A percentile compares a stretch with the other conserved stretches of the same genome.
These are phyloP conservation scores for Volvariella volvacea DNA, from an alignment of 1,284 basidiomycete species.

Conservation along the genomic window DNA sequence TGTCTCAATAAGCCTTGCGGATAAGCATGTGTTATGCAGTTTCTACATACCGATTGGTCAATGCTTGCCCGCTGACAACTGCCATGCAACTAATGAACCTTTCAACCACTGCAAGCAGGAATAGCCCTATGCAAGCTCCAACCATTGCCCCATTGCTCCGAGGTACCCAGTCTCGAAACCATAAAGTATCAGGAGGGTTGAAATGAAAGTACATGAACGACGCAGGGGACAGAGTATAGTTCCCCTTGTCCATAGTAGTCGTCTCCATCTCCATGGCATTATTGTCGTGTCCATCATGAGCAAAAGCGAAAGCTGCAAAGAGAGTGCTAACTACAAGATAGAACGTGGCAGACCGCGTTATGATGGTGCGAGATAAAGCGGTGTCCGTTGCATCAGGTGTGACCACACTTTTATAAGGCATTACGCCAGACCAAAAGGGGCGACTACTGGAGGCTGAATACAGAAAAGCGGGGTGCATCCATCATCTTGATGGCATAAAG, in stretches of 20 bases:
- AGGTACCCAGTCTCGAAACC: conserved; percentile 23
- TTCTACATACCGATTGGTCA: conserved; percentile 13
- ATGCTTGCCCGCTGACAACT: conserved; percentile 39
- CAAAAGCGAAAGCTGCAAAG: neutral
- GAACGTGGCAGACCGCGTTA: too few species aligned
- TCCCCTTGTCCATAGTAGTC: too few species aligned
- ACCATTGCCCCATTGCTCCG: conserved; percentile 15
- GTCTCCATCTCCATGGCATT: conserved; percentile 22
- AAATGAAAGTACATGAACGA: conserved; percentile 20
- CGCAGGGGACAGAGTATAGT: conserved; percentile 13
- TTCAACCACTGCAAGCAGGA: conserved; percentile 59
- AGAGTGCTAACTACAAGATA: too few species aligned
- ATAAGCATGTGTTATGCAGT: too few species aligned
- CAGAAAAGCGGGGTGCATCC: too few species aligned
- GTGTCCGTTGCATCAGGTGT: too few species aligned
- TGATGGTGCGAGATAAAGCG: too few species aligned
- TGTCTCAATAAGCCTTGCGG: too few species aligned
- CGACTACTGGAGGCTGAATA: too few species aligned
- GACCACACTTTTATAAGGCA: too few species aligned
- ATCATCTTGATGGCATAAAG: too few species aligned
- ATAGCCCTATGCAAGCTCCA: conserved; percentile 52
- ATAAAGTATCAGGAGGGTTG: conserved; percentile 17
- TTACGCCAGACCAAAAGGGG: too few species aligned
- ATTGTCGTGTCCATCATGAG: neutral
- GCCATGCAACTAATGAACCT: conserved; percentile 55